phyloP scores from a whole-genome alignment of 2,329 filamentous ascomycete species.

The Pestalotiopsis sp. region DNA sequence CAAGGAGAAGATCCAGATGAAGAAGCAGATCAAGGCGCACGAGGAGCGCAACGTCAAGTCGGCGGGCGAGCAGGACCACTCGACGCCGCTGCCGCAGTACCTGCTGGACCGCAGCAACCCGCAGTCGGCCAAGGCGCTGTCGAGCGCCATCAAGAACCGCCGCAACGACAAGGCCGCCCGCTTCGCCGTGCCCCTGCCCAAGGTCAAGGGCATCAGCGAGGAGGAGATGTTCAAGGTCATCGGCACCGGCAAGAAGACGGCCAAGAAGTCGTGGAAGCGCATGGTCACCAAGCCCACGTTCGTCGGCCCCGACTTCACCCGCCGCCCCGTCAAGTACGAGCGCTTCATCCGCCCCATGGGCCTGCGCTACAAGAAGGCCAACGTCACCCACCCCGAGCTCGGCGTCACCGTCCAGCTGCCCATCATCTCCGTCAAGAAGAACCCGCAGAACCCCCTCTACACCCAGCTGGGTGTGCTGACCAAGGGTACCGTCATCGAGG shows the following conservation, averaged over 20 bases:
- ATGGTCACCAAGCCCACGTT: conserved; percentile 75
- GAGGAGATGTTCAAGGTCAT: conserved; percentile 98
- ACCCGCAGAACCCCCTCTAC: conserved; percentile 70
- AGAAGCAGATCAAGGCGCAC: conserved; percentile 90
- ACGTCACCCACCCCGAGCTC: conserved; percentile 14
- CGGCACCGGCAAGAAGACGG: conserved; percentile 92
- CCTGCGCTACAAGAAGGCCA: conserved; percentile 62
- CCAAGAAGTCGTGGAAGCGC: conserved; percentile 73
- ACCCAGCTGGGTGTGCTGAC: conserved; percentile 82
- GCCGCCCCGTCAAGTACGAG: conserved; percentile 78
- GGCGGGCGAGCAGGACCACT: conserved; percentile 73
- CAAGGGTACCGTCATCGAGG: conserved; percentile 78
- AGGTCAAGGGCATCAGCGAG: conserved; percentile 90
- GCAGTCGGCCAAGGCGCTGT: conserved; percentile 68
- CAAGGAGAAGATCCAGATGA: conserved; percentile 98
- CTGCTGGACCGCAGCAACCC: conserved; percentile 80
- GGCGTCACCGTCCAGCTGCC: conserved; percentile 87
- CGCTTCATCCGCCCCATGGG: conserved; percentile 77
- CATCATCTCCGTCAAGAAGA: conserved; percentile 71
- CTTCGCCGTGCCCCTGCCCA: conserved; percentile 89
- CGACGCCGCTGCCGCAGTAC: conserved; percentile 86
- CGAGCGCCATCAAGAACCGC: conserved; percentile 93
- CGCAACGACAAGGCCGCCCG: conserved; percentile 90
- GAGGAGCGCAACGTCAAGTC: conserved; percentile 97
- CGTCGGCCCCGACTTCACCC: conserved; percentile 87